A percentile compares a stretch with the other conserved stretches of the same genome.
phyloP scores from a whole-genome alignment of 176 grass and related monocot species.

The Ensete glaucum region DNA sequence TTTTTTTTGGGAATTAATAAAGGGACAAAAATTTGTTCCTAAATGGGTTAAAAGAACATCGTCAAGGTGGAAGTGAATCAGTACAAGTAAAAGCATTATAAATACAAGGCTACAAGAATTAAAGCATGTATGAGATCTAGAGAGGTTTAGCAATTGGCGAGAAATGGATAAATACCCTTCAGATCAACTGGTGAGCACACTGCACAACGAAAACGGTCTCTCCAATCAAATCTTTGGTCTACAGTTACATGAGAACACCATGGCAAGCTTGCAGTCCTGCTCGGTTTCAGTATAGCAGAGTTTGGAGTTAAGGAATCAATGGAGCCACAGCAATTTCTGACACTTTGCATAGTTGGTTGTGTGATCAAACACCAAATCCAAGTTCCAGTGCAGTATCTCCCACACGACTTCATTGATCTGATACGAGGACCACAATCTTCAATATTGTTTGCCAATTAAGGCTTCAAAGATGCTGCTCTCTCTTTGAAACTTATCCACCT shows the following conservation, averaged over 20 bases:
- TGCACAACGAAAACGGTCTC: not conserved
- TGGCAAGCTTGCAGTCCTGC: not conserved
- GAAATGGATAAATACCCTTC: not conserved
- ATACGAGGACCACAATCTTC: not conserved
- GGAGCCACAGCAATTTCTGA: not conserved
- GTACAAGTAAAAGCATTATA: not conserved
- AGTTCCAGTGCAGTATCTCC: not conserved
- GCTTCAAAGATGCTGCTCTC: not conserved
- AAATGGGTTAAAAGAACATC: no score
- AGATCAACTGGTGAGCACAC: not conserved
- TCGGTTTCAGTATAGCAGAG: not conserved
- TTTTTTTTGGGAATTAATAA: no score
- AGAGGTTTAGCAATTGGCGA: not conserved
- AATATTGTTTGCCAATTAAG: not conserved
- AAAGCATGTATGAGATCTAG: not conserved
- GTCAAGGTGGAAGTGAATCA: no score
- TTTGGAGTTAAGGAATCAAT: not conserved
- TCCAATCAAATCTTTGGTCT: not conserved
- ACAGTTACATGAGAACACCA: not conserved
- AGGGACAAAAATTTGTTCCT: no score
- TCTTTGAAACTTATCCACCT: not conserved
- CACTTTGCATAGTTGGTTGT: not conserved
- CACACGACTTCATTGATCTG: slow-evolving; percentile 3
- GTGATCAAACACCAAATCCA: not conserved
- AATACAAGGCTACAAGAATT: not conserved